A percentile compares a stretch with the other conserved stretches of the same genome.
Conservation (phyloP, 2,329 filamentous ascomycete species). For the Sporothrix globosa region DNA sequence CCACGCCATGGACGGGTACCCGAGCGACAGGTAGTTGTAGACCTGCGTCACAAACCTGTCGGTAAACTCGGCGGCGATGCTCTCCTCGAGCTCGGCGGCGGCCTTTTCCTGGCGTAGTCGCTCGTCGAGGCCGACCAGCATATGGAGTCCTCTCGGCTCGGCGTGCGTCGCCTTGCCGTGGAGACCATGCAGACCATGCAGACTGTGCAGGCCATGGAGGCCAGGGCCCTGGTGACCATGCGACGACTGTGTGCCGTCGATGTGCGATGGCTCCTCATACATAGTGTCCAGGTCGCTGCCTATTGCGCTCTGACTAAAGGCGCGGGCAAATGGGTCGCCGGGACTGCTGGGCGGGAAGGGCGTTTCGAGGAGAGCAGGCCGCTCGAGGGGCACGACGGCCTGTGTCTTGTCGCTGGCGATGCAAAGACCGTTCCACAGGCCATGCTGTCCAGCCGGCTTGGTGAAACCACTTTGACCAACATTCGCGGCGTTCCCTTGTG, state of each 20-base stretch:
- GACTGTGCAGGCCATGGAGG: neutral
- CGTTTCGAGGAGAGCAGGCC: conserved; percentile 56
- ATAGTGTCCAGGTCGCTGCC: conserved; percentile 40
- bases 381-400: conserved; percentile 50
- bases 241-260: conserved; percentile 29
- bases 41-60: conserved; percentile 91
- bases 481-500: too few species aligned
- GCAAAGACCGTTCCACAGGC: conserved; percentile 79
- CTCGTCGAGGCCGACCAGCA: conserved; percentile 57
- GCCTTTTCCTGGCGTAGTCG: conserved; percentile 55
- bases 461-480: too few species aligned
- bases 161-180: neutral
- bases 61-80: conserved; percentile 69
- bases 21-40: conserved; percentile 93
- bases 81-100: conserved; percentile 55
- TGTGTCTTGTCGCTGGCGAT: conserved; percentile 46
- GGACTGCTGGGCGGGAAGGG: conserved; percentile 50
- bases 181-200: conserved; percentile 36
- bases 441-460: conserved; percentile 47
- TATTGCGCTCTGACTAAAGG: conserved; percentile 43
- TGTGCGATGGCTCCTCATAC: conserved; percentile 48
- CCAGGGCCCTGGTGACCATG: conserved; percentile 47
- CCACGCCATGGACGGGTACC: conserved; percentile 83
- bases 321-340: conserved; percentile 50
- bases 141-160: conserved; percentile 41